These are phyloP conservation scores for Linum tenue DNA, from an alignment of 345 rosid species.

Conservation along the genomic window DNA sequence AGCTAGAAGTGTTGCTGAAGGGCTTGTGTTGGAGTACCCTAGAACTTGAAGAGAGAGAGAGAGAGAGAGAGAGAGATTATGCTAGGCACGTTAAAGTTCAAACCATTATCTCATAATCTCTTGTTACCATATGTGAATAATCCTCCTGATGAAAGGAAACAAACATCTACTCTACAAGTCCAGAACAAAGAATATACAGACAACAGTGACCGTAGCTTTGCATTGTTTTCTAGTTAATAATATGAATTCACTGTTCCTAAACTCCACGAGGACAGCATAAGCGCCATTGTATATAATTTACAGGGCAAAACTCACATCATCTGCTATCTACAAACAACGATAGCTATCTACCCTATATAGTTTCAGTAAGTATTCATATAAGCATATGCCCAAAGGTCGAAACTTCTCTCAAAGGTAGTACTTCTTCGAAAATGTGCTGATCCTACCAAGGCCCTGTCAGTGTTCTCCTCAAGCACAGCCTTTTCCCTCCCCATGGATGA, in stretches of 20 bases:
- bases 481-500: conserved; percentile 22
- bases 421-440: no score
- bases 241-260: neutral
- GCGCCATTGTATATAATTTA: neutral
- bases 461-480: conserved; percentile 29
- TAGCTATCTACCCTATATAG: neutral
- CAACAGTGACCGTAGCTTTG: neutral
- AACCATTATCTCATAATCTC: neutral
- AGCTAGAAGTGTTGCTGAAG: conserved; percentile 81
- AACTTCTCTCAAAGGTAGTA: no score
- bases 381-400: no score
- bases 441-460: conserved; percentile 10
- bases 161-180: neutral
- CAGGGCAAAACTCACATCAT: neutral
- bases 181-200: neutral
- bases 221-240: neutral
- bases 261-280: neutral
- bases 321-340: neutral
- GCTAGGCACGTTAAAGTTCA: neutral
- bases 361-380: neutral
- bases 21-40: conserved; percentile 71
- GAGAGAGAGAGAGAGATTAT: neutral
- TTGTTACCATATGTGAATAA: neutral
- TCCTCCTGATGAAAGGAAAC: neutral
- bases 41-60: conserved; percentile 21